Percentiles rank a stretch among this genome's conserved stretches.
phyloP scores from a whole-genome alignment of 139 green algal species.

The Trebouxia sp. region DNA sequence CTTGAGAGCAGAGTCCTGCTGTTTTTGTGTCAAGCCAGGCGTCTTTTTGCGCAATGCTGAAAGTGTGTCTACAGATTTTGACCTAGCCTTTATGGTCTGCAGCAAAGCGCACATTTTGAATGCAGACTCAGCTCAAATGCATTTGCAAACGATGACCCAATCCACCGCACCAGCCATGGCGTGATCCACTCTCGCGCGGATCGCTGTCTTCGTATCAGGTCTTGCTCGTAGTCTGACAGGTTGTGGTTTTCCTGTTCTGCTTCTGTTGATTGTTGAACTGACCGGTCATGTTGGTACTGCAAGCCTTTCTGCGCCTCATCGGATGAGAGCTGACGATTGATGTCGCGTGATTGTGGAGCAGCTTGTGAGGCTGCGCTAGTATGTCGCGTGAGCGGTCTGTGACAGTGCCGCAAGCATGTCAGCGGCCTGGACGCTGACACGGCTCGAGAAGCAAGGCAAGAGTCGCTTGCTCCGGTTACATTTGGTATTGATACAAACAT shows the following conservation, averaged over 20 bases:
- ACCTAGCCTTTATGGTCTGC: slow-evolving; percentile 13
- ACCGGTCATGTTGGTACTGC: background rate
- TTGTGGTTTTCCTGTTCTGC: background rate
- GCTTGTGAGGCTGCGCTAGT: too few species aligned
- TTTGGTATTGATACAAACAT: too few species aligned
- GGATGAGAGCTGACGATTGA: background rate
- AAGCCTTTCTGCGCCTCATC: background rate
- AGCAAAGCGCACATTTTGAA: background rate
- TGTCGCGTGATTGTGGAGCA: background rate
- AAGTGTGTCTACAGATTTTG: background rate
- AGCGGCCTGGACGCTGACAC: too few species aligned
- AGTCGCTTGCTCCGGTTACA: too few species aligned
- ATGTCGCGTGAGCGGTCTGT: too few species aligned
- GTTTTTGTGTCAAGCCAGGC: background rate
- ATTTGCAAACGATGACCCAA: too few species aligned
- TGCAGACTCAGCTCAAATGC: background rate
- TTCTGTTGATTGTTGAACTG: background rate
- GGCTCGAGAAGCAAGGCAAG: too few species aligned
- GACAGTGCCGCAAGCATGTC: too few species aligned
- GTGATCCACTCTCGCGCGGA: slow-evolving; percentile 4
- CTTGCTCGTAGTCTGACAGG: background rate
- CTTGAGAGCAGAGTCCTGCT: background rate
- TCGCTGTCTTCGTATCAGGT: background rate
- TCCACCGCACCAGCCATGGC: background rate
- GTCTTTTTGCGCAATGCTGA: background rate